phyloP scores from a whole-genome alignment of 768 basidiomycete genomes.

The Candolleomyces eurysporus region DNA sequence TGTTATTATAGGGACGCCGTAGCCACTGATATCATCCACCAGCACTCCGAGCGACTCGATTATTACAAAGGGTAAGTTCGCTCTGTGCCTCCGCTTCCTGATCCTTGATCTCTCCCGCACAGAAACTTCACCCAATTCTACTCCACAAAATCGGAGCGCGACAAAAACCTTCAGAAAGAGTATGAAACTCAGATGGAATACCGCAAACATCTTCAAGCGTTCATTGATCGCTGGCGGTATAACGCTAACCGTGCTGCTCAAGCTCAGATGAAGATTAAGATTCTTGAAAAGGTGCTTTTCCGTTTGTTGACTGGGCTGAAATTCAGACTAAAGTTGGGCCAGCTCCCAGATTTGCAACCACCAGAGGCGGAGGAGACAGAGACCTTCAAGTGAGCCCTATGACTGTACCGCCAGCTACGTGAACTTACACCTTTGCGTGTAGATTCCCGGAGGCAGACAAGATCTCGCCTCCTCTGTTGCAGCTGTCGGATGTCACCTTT shows the following conservation, averaged over 20 bases:
- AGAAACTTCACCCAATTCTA: slow-evolving; percentile 99
- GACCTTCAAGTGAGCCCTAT: slow-evolving; percentile 70
- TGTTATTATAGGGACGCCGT: slow-evolving; percentile 70
- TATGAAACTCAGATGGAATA: slow-evolving; percentile 97
- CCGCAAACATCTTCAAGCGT: slow-evolving; percentile 92
- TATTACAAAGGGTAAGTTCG: slow-evolving; percentile 90
- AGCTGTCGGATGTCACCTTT: slow-evolving; percentile 88
- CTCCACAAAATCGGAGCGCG: slow-evolving; percentile 94
- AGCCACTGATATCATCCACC: slow-evolving; percentile 97
- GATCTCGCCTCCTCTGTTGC: slow-evolving; percentile 92
- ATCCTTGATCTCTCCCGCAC: slow-evolving; percentile 5
- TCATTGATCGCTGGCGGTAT: slow-evolving; percentile 98
- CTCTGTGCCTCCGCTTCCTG: not conserved
- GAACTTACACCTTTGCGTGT: not conserved
- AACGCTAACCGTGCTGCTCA: slow-evolving; percentile 95
- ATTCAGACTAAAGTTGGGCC: not conserved
- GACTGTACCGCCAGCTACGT: not conserved
- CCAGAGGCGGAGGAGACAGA: slow-evolving; percentile 93
- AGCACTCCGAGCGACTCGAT: slow-evolving; percentile 88
- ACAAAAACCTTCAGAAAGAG: slow-evolving; percentile 87
- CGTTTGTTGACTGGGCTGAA: slow-evolving; percentile 2
- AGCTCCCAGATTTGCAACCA: slow-evolving; percentile 91
- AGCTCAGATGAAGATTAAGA: slow-evolving; percentile 75
- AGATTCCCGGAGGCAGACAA: slow-evolving; percentile 97
- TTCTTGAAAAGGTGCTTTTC: slow-evolving; percentile 63